Conservation (phyloP, 2,329 filamentous ascomycete species). For the Zymoseptoria passerinii region DNA sequence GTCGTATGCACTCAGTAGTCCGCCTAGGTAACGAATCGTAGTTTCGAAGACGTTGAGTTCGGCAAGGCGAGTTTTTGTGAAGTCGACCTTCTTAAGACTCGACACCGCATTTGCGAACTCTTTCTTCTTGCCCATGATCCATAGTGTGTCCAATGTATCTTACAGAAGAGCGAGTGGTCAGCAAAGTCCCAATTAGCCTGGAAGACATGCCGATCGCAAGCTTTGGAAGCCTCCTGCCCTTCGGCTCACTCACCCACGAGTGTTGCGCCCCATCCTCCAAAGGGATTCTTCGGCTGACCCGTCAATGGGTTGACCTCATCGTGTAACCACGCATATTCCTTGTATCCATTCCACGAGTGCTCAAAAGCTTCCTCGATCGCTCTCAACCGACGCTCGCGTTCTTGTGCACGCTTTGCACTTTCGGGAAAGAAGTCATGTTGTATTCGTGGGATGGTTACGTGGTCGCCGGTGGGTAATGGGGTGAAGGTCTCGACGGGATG, state of each 20-base stretch:
- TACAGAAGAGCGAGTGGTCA: too few relatives aligned
- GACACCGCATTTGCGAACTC: conserved; percentile 58
- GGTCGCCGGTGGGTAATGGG: conserved; percentile 60
- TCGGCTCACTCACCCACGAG: too few relatives aligned
- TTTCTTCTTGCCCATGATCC: conserved; percentile 60
- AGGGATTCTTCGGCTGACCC: conserved; percentile 55
- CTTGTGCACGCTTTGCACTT: conserved; percentile 48
- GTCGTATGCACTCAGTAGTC: conserved; percentile 60
- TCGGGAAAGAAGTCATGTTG: conserved; percentile 65
- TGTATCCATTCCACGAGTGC: conserved; percentile 77
- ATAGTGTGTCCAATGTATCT: conserved; percentile 65
- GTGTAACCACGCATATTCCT: conserved; percentile 68
- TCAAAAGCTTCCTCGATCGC: conserved; percentile 66
- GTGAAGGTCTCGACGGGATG: conserved; percentile 73
- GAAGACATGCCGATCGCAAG: too few relatives aligned
- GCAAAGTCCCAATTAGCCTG: too few relatives aligned
- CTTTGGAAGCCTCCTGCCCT: too few relatives aligned
- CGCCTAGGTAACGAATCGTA: conserved; percentile 64
- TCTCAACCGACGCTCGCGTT: conserved; percentile 55
- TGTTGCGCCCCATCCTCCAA: conserved; percentile 87
- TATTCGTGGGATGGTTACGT: conserved; percentile 63
- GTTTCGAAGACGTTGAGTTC: conserved; percentile 63
- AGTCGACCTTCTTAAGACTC: conserved; percentile 54
- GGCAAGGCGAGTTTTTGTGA: conserved; percentile 42
- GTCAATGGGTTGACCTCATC: conserved; percentile 67